Evolutionary conservation across 2,329 filamentous ascomycete species (phyloP), one percentile per base, ranked within the genome.

Genomic region (Fusarium sp.): DNA sequence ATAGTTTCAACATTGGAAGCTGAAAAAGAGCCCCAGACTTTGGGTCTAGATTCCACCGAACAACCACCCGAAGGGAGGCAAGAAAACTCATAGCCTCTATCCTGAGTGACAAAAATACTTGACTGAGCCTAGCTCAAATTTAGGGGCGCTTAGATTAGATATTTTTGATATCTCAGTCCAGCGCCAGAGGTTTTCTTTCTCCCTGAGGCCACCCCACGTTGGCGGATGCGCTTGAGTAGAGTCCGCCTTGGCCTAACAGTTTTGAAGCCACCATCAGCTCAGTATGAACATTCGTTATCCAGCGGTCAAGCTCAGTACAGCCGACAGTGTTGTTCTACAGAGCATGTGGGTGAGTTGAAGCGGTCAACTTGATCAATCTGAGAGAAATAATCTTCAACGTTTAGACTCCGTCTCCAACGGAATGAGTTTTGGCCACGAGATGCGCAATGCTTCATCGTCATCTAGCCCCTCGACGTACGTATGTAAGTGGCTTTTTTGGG

Each of bases 391-490:
- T 35, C 30, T 50, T 35, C 55, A 36, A 26, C n/a, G 13, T 28
- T 30, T 22, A 36, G 24, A 32, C 36, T 51, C 65, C 50, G 39
- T 56, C 44, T 39, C 65, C 65, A 28, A 41, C 35, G 50, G 50
- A 36, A 48, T 20, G 35, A 35, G 59, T 47, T 70, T 54, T 45
- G 51, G 14, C 59, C 62, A 57, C 35, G 53, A 59, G 26, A 58
- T 70, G 60, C 63, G 58, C 67, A 69, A 65, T 63, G 71, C 72
- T 69, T 70, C 36, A 73, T 74, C 72, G 68, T 75, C 72, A 73
- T 75, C 69, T 50, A 39, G 61, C 65, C 41, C 53, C 59, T 63
- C 45, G 24, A 56, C 28, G 41, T 63, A 56, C 63, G 69, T 72
- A 60, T 67, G 63, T 62, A 60, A 62, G 68, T 74, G 69, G 72